phyloP scores from a whole-genome alignment of 225 moss, liverwort and hornwort genomes.

The Anthoceros angustus region DNA sequence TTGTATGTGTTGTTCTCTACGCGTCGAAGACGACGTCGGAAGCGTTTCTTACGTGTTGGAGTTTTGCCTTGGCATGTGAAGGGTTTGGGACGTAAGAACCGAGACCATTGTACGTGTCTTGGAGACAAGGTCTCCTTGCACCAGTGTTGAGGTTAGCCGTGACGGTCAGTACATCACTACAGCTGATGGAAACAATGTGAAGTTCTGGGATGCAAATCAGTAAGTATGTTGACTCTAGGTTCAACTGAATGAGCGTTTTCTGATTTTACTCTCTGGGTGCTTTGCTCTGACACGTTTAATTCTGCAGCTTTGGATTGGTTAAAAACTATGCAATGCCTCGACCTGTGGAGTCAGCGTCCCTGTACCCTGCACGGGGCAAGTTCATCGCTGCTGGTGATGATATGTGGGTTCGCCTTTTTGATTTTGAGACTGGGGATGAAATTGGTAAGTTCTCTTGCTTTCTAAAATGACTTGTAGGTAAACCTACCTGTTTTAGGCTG shows the following conservation, averaged over 20 bases:
- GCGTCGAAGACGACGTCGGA: not conserved
- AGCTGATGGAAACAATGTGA: constrained; percentile 89
- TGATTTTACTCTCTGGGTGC: not conserved
- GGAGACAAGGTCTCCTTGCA: constrained; percentile 90
- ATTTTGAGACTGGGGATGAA: constrained; percentile 86
- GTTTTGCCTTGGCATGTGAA: constrained; percentile 12
- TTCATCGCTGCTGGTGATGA: constrained; percentile 98
- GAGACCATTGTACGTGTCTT: constrained; percentile 70
- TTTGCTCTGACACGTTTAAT: not conserved
- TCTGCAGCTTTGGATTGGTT: constrained; percentile 78
- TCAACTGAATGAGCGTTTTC: not conserved
- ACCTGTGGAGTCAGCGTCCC: constrained; percentile 92
- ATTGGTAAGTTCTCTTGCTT: constrained; percentile 38
- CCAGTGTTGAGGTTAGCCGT: constrained; percentile 96
- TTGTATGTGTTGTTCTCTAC: not conserved
- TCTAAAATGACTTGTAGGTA: not conserved
- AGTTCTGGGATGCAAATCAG: constrained; percentile 99
- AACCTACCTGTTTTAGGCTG: too few species aligned
- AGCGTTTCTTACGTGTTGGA: not conserved
- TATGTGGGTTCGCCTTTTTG: constrained; percentile 99
- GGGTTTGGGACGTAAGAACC: constrained; percentile 96
- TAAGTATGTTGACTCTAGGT: constrained; percentile 18
- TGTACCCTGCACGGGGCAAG: constrained; percentile 78
- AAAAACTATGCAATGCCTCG: constrained; percentile 94
- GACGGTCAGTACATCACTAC: constrained; percentile 92